These are phyloP conservation scores for Hibiscus syriacus DNA, from an alignment of 345 rosid genomes.

Conservation along the genomic window DNA sequence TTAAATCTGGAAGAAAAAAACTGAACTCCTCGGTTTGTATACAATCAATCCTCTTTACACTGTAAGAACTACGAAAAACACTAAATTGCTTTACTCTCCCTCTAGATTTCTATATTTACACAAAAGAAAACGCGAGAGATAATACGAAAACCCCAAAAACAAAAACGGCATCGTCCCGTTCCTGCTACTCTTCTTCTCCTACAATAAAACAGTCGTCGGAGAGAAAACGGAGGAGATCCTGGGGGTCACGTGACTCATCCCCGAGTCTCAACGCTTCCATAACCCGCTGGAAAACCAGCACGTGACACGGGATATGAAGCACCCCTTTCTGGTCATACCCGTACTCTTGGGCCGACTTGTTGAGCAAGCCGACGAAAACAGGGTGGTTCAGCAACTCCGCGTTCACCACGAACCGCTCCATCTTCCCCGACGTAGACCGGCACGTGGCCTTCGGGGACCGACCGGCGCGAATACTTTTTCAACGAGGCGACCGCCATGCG, in stretches of 20 bases:
- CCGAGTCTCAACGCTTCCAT: background rate
- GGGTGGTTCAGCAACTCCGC: background rate
- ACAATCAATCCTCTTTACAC: constrained; percentile 6
- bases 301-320: background rate
- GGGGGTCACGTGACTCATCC: background rate
- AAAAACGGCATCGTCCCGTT: background rate
- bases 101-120: background rate
- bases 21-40: background rate
- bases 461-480: background rate
- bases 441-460: background rate
- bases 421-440: background rate
- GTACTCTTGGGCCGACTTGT: background rate
- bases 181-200: background rate
- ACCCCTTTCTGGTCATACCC: background rate
- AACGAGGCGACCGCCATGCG: background rate
- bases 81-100: background rate
- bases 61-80: background rate
- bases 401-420: background rate
- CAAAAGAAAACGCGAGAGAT: background rate
- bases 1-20: background rate
- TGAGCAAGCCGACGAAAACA: background rate
- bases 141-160: too few relatives aligned
- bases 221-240: background rate
- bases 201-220: background rate
- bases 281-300: background rate